These are phyloP conservation scores for Cantharellus anzutake DNA, from an alignment of 768 basidiomycete genomes.

Conservation along the genomic window DNA sequence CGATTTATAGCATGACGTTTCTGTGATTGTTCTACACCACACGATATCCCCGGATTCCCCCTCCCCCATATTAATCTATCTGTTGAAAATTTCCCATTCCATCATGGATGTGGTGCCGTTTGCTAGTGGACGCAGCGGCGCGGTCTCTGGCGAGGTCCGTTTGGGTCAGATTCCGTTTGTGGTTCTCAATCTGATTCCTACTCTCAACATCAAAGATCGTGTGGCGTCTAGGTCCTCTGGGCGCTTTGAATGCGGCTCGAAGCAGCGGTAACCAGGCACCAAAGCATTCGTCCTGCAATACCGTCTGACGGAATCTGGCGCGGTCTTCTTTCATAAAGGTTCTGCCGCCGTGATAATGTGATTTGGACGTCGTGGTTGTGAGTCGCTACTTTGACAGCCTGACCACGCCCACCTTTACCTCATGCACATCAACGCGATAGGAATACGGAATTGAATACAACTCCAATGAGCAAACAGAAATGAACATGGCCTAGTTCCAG, in stretches of 20 bases:
- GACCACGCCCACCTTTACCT: too few species aligned
- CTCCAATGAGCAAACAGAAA: too few species aligned
- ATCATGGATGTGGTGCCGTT: slow-evolving; percentile 57
- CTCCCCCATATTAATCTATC: not conserved
- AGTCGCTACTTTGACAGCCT: too few species aligned
- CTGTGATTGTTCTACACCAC: not conserved
- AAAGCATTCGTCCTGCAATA: slow-evolving; percentile 39
- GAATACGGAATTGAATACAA: too few species aligned
- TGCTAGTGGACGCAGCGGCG: slow-evolving; percentile 54
- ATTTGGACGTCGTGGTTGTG: too few species aligned
- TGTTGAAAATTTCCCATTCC: slow-evolving; percentile 16
- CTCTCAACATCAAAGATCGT: not conserved
- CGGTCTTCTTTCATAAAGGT: slow-evolving; percentile 54
- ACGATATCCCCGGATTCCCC: not conserved
- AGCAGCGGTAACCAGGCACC: slow-evolving; percentile 11
- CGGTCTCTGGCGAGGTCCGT: slow-evolving; percentile 57
- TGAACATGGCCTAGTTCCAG: too few species aligned
- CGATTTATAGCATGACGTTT: not conserved
- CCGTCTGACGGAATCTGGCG: slow-evolving; percentile 42
- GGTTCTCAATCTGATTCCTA: not conserved
- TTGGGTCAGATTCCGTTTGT: not conserved
- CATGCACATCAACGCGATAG: too few species aligned
- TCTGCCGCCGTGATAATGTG: slow-evolving; percentile 18
- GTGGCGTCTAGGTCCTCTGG: slow-evolving; percentile 16
- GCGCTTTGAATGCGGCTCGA: not conserved